A percentile compares a stretch with the other conserved stretches of the same genome.
Conservation (phyloP, 2,329 filamentous ascomycete species). For the Rutstroemia sp. region DNA sequence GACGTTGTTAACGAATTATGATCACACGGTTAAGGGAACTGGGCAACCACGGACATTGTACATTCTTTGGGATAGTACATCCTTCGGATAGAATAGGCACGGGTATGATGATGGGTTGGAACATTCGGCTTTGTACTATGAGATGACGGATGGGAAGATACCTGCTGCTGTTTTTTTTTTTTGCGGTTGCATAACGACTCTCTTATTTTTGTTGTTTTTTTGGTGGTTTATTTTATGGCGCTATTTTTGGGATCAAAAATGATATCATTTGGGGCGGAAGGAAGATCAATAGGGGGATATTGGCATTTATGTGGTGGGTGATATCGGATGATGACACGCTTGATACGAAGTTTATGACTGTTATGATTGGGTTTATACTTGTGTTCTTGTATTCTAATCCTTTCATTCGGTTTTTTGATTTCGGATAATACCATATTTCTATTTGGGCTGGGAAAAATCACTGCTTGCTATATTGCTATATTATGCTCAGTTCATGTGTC, state of each 20-base stretch:
- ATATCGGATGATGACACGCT: conserved; percentile 5
- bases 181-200: conserved; percentile 6
- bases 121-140: conserved; percentile 7
- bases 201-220: not conserved
- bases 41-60: conserved; percentile 1
- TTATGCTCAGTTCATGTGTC: too few species aligned
- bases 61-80: conserved; percentile 9
- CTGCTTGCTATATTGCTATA: too few species aligned
- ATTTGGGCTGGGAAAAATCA: too few species aligned
- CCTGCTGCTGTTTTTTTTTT: not conserved
- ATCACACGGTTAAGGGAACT: not conserved
- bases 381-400: conserved; percentile 9
- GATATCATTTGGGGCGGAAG: not conserved
- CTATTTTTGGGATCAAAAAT: not conserved
- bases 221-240: not conserved
- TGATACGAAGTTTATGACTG: conserved; percentile 9
- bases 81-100: conserved; percentile 1
- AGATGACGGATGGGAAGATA: conserved; percentile 1
- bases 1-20: conserved; percentile 40
- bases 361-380: conserved; percentile 9
- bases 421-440: not conserved
- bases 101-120: not conserved
- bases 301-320: not conserved
- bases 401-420: conserved; percentile 6
- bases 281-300: not conserved